Evolutionary conservation across 1,284 basidiomycete genomes (phyloP).

Genomic region (Trichosporon ovoides): DNA sequence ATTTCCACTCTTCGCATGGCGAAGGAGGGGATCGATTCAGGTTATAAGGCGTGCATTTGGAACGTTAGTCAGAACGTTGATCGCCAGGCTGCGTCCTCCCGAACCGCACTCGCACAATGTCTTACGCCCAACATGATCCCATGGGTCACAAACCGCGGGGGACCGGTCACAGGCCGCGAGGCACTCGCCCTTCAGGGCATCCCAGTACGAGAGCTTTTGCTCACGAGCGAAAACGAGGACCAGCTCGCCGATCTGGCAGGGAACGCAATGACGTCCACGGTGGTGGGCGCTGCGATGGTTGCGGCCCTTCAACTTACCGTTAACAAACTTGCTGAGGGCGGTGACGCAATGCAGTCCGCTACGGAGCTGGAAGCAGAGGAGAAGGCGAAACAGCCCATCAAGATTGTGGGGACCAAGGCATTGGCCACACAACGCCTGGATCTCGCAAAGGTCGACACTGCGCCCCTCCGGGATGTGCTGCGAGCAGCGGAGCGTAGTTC

Average conservation of each 20-base stretch:
- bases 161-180: conserved; percentile 91
- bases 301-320: conserved; percentile 68
- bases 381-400: conserved; percentile 47
- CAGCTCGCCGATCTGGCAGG: conserved; percentile 90
- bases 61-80: conserved; percentile 97
- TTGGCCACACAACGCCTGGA: conserved; percentile 62
- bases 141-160: conserved; percentile 89
- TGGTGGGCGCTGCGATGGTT: conserved; percentile 84
- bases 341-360: conserved; percentile 57
- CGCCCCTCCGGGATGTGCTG: conserved; percentile 59
- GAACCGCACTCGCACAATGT: conserved; percentile 80
- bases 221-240: conserved; percentile 89
- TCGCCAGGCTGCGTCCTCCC: conserved; percentile 72
- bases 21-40: conserved; percentile 71
- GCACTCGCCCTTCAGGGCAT: conserved; percentile 89
- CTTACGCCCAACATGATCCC: conserved; percentile 95
- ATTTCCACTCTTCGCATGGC: conserved; percentile 79
- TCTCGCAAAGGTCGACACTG: conserved; percentile 56
- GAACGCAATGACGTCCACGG: conserved; percentile 95
- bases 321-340: conserved; percentile 58
- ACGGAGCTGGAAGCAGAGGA: conserved; percentile 46
- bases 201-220: conserved; percentile 80
- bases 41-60: conserved; percentile 91
- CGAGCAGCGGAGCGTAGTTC: conserved; percentile 63
- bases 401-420: conserved; percentile 65